Conservation (phyloP, 176 grass and related monocot genomes). For the Dactylis glomerata region DNA sequence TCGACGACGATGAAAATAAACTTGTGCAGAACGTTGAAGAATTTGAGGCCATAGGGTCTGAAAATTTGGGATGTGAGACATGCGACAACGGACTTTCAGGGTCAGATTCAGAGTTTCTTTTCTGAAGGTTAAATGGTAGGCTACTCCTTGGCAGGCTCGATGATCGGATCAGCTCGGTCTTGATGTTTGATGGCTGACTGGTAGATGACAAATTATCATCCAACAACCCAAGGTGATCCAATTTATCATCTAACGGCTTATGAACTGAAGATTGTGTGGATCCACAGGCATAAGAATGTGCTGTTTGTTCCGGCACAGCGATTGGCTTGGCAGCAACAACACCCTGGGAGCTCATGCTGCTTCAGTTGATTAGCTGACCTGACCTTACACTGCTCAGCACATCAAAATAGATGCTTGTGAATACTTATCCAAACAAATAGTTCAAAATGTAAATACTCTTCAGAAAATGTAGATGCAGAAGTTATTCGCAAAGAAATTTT, state of each 20-base stretch:
- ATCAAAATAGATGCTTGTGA: background rate
- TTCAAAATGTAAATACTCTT: background rate
- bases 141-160: constrained; percentile 36
- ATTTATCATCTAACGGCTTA: constrained; percentile 42
- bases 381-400: background rate
- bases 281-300: constrained; percentile 40
- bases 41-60: constrained; percentile 61
- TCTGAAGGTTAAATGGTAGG: constrained; percentile 40
- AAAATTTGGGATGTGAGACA: constrained; percentile 46
- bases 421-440: background rate
- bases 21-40: constrained; percentile 92
- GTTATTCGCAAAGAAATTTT: background rate
- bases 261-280: constrained; percentile 40
- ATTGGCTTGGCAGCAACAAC: constrained; percentile 33
- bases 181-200: constrained; percentile 43
- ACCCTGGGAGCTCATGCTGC: constrained; percentile 58
- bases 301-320: constrained; percentile 31
- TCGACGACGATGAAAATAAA: constrained; percentile 64
- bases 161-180: constrained; percentile 36
- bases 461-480: background rate
- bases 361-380: background rate
- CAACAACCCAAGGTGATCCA: constrained; percentile 1
- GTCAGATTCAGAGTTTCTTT: constrained; percentile 45
- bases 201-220: constrained; percentile 48
- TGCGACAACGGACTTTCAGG: constrained; percentile 51